A percentile compares a stretch with the other conserved stretches of the same genome.
Evolutionary conservation across 2,329 filamentous ascomycete genomes (phyloP).

Genomic region (Didymella lethalis): DNA sequence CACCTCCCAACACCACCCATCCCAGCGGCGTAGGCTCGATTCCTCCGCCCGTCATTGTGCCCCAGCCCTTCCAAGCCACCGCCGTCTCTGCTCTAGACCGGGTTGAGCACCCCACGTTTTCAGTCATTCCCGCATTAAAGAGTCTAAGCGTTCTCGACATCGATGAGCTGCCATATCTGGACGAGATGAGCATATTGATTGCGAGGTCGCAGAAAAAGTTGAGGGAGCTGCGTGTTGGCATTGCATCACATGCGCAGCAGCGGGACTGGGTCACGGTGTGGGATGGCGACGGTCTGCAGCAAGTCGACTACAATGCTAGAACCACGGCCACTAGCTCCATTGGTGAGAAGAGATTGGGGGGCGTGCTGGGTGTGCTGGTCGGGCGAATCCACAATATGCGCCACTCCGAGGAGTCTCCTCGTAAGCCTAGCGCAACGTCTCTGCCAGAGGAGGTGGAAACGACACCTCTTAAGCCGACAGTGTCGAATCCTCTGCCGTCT

Average conservation of each 20-base stretch:
- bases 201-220: slow-evolving; percentile 72
- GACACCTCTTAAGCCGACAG: slow-evolving; percentile 30
- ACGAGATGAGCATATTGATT: slow-evolving; percentile 81
- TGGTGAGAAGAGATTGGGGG: slow-evolving; percentile 70
- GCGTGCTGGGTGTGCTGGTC: slow-evolving; percentile 72
- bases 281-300: slow-evolving; percentile 68
- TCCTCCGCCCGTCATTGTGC: slow-evolving; percentile 44
- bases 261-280: slow-evolving; percentile 67
- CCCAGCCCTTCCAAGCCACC: slow-evolving; percentile 39
- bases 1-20: slow-evolving; percentile 50
- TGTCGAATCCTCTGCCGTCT: slow-evolving; percentile 28
- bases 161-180: slow-evolving; percentile 81
- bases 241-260: slow-evolving; percentile 64
- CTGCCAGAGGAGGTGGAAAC: slow-evolving; percentile 27
- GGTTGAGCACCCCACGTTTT: slow-evolving; percentile 82
- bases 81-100: slow-evolving; percentile 54
- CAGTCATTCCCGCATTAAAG: slow-evolving; percentile 75
- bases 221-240: slow-evolving; percentile 76
- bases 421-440: slow-evolving; percentile 12
- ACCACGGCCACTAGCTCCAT: slow-evolving; percentile 62
- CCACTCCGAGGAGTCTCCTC: slow-evolving; percentile 41
- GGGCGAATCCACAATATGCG: slow-evolving; percentile 70
- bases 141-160: slow-evolving; percentile 81
- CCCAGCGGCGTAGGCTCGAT: slow-evolving; percentile 45
- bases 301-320: slow-evolving; percentile 67